These are phyloP conservation scores for Globisporangium sylvaticum DNA, from an alignment of 352 stramenopile species.

Conservation along the genomic window DNA sequence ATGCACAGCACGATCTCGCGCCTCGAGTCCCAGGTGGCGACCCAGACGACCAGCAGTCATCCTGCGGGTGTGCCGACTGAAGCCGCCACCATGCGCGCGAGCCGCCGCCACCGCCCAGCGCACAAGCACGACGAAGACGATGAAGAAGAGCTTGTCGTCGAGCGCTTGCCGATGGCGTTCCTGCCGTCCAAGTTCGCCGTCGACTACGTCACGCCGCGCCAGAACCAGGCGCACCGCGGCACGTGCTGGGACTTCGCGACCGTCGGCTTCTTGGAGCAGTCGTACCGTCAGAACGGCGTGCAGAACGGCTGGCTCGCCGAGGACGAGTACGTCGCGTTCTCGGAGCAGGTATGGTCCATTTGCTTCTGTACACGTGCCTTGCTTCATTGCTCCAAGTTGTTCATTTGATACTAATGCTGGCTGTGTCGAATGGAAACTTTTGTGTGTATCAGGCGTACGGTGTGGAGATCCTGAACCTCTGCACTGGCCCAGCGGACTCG, in stretches of 20 bases:
- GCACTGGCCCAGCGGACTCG: slow-evolving; percentile 53
- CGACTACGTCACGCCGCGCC: slow-evolving; percentile 67
- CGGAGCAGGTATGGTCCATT: slow-evolving; percentile 43
- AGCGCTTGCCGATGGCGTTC: slow-evolving; percentile 58
- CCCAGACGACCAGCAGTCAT: background rate
- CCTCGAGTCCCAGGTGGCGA: slow-evolving; percentile 33
- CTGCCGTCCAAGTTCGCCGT: slow-evolving; percentile 79
- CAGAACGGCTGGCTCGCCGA: slow-evolving; percentile 58
- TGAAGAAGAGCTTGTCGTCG: slow-evolving; percentile 4
- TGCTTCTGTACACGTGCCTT: background rate
- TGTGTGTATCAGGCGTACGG: slow-evolving; percentile 47
- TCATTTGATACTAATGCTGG: too few species aligned
- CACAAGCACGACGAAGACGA: slow-evolving; percentile 1
- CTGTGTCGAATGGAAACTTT: too few species aligned
- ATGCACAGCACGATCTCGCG: slow-evolving; percentile 69
- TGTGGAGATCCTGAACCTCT: slow-evolving; percentile 66
- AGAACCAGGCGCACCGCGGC: slow-evolving; percentile 70
- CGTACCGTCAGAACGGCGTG: slow-evolving; percentile 66
- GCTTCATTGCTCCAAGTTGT: background rate
- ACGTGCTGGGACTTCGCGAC: slow-evolving; percentile 85
- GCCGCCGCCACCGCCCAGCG: slow-evolving; percentile 9
- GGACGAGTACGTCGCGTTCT: slow-evolving; percentile 78
- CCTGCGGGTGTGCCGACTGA: background rate
- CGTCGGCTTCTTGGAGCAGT: slow-evolving; percentile 74
- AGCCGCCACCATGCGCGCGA: background rate